These are phyloP conservation scores for Lyophyllum atratum DNA, from an alignment of 768 basidiomycete species.

Conservation along the genomic window DNA sequence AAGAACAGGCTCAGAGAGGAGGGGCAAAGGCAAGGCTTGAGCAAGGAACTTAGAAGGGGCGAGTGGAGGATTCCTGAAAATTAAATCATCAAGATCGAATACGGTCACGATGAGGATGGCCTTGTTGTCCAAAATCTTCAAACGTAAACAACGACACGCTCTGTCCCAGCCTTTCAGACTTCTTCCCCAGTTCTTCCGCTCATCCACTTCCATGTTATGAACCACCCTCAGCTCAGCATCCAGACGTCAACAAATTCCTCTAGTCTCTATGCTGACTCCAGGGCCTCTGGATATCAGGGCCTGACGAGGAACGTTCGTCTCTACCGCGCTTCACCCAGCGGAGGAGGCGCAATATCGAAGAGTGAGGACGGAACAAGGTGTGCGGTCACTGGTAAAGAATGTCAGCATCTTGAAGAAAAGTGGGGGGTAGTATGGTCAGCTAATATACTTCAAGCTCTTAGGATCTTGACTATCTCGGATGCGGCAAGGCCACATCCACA, in stretches of 20 bases:
- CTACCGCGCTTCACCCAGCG: slow-evolving; percentile 56
- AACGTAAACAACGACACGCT: neutral
- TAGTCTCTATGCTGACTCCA: slow-evolving; percentile 40
- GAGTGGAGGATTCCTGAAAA: no score
- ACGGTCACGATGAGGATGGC: neutral
- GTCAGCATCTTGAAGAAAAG: slow-evolving; percentile 32
- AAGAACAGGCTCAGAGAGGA: neutral
- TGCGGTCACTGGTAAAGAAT: slow-evolving; percentile 80
- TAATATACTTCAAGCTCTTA: slow-evolving; percentile 46
- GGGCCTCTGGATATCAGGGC: slow-evolving; percentile 41
- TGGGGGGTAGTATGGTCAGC: neutral
- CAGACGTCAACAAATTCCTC: neutral
- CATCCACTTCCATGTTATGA: neutral
- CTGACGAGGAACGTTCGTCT: slow-evolving; percentile 57
- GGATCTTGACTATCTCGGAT: slow-evolving; percentile 59
- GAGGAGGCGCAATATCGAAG: slow-evolving; percentile 68
- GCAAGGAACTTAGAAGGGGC: neutral
- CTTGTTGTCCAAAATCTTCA: neutral
- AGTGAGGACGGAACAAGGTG: slow-evolving; percentile 68
- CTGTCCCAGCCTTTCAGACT: neutral
- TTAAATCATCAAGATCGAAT: neutral
- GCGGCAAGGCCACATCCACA: slow-evolving; percentile 38
- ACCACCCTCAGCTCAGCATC: slow-evolving; percentile 8
- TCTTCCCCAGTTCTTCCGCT: neutral
- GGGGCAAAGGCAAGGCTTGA: neutral